Evolutionary conservation across 2,329 filamentous ascomycete species (phyloP).

Genomic region (Hypoxylon sp.): DNA sequence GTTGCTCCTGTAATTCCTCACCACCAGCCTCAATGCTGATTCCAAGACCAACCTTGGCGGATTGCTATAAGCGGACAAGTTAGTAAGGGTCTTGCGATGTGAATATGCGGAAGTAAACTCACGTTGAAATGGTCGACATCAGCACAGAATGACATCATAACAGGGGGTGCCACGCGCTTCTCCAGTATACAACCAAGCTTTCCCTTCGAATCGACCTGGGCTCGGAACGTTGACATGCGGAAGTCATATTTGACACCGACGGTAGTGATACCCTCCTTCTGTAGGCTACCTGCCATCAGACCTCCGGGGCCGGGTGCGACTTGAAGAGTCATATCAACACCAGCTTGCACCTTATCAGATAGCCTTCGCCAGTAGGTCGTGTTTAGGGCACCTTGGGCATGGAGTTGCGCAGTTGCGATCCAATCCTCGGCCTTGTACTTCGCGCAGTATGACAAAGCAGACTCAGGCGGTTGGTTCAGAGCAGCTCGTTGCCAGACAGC

Average conservation of each 20-base stretch:
- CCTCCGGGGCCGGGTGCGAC: constrained; percentile 72
- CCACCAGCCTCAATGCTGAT: constrained; percentile 88
- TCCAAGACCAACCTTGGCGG: constrained; percentile 92
- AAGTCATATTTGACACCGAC: constrained; percentile 99
- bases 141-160: constrained; percentile 93
- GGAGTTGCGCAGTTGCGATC: constrained; percentile 89
- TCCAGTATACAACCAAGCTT: constrained; percentile 93
- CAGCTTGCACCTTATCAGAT: constrained; percentile 94
- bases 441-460: constrained; percentile 86
- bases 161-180: constrained; percentile 92
- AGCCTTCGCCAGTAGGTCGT: constrained; percentile 93
- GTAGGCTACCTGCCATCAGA: constrained; percentile 74
- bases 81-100: constrained; percentile 1
- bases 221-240: constrained; percentile 92
- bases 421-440: constrained; percentile 93
- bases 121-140: constrained; percentile 97
- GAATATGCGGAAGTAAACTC: constrained; percentile 51
- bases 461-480: constrained; percentile 87
- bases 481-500: constrained; percentile 89
- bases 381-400: constrained; percentile 86
- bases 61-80: constrained; percentile 68
- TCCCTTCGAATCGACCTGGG: constrained; percentile 93
- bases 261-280: constrained; percentile 89
- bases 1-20: constrained; percentile 88
- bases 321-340: constrained; percentile 91